Base-by-base conservation (phyloP, 1,284 basidiomycete genomes). In the Apiotrichum gamsii region DNA sequence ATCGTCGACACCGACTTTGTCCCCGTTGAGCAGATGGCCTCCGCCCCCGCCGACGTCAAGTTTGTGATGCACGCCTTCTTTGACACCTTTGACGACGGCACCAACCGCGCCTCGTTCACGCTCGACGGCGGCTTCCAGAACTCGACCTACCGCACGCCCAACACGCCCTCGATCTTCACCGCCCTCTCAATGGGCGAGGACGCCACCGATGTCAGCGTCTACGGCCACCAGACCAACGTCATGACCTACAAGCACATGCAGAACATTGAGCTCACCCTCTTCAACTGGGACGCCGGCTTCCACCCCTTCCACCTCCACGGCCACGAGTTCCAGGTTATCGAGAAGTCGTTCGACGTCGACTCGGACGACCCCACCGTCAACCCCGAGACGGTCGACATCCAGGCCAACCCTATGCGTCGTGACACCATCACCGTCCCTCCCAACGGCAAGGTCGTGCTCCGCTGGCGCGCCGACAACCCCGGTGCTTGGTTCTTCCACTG, bases 381-480 rank as follows among this genome's bases (percentile, higher is more conserved):
- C 74, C 91, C 90, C 15, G 82, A 87, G 0, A 71, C 87, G 45
- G 74, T 80, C 39, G 83, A 88, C 67, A 80, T 78, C 8, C 84
- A 87, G 62, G 66, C 73, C 2, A 95, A 95, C 74, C 91, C 91
- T 2, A 80, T 90, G 59, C 82, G 90, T 15, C 79, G 90, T 45
- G 89, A 95, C 70, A 72, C 70, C 8, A 65, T 74, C 48, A 67
- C 70, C 49, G 67, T 78, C 16, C 76, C 75, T 4, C 66, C 67
- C 11, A 59, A 58, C 4, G 76, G 76, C 16, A 68, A 65, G 15
- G 74, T 74, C 47, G 70, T 65, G 4, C 56, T 74, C 25, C 69
- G 74, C 42, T 77, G 73, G 67, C 52, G 64, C 24, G 75, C 76
- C 8, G 76, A 78, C 58, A 77, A 77, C 62, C 76, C 77, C 1